Evolutionary conservation across 2,329 filamentous ascomycete species (phyloP).

Genomic region (Trichoderma sp.): DNA sequence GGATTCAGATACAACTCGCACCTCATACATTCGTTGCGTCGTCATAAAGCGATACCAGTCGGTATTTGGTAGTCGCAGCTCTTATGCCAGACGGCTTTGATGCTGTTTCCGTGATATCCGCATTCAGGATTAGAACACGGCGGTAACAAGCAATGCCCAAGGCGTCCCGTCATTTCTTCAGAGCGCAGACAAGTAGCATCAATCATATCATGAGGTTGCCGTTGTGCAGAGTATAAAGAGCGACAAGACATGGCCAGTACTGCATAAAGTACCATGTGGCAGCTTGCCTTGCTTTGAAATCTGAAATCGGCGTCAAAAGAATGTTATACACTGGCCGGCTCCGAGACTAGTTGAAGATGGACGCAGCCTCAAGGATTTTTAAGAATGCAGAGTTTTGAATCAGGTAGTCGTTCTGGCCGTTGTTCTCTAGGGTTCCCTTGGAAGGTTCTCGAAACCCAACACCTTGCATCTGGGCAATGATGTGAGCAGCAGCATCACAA

Average conservation of each 20-base stretch:
- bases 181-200: neutral
- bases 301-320: neutral
- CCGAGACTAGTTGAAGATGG: slow-evolving; percentile 19
- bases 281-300: neutral
- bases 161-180: neutral
- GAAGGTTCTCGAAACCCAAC: slow-evolving; percentile 32
- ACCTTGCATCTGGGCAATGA: slow-evolving; percentile 44
- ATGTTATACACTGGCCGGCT: neutral
- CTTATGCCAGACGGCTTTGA: neutral
- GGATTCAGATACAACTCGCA: neutral
- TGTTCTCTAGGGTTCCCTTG: slow-evolving; percentile 35
- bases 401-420: slow-evolving; percentile 32
- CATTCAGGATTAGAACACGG: neutral
- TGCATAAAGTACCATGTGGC: neutral
- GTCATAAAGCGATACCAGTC: neutral
- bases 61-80: neutral
- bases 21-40: neutral
- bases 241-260: neutral
- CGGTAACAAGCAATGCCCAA: neutral
- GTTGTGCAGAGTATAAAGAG: neutral
- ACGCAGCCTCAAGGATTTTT: slow-evolving; percentile 34
- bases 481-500: slow-evolving; percentile 38
- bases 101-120: neutral
- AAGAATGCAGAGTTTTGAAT: slow-evolving; percentile 40
- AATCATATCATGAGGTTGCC: neutral